A percentile compares a stretch with the other conserved stretches of the same genome.
These are phyloP conservation scores for Yarrowia keelungensis DNA, from an alignment of 805 yeast genomes.

Conservation along the genomic window DNA sequence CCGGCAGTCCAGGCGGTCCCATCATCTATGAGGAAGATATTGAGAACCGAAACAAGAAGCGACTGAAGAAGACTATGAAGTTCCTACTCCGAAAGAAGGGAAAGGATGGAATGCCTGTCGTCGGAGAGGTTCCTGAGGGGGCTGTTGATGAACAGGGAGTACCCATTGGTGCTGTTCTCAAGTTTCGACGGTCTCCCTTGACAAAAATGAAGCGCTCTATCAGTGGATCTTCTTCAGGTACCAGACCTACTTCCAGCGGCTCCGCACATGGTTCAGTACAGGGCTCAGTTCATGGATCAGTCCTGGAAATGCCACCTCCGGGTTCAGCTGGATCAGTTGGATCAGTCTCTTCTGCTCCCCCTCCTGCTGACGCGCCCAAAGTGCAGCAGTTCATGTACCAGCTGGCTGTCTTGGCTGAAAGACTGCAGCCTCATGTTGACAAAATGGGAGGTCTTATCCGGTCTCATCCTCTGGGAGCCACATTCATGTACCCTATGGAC, in stretches of 20 bases:
- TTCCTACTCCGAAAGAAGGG: conserved; percentile 27
- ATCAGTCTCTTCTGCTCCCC: neutral
- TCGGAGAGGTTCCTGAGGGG: neutral
- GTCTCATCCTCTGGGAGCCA: conserved; percentile 15
- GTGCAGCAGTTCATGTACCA: conserved; percentile 17
- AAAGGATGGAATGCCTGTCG: neutral
- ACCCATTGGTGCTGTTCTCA: conserved; percentile 16
- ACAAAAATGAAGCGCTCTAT: neutral
- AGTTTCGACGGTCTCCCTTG: conserved; percentile 24
- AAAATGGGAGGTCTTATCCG: conserved; percentile 1
- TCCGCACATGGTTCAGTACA: neutral
- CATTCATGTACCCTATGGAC: conserved; percentile 29
- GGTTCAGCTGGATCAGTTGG: neutral
- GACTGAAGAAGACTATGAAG: conserved; percentile 42
- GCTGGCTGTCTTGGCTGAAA: neutral
- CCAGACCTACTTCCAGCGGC: conserved; percentile 13
- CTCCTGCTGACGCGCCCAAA: conserved; percentile 1
- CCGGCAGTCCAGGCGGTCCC: neutral
- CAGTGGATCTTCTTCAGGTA: neutral
- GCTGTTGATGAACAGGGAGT: neutral
- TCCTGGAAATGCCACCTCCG: neutral
- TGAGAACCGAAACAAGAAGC: conserved; percentile 35
- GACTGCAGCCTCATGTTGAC: conserved; percentile 3
- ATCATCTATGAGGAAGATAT: conserved; percentile 34
- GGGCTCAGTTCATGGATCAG: neutral